These are phyloP conservation scores for Hygrophila difformis DNA, from an alignment of 257 asterid species.

Conservation along the genomic window DNA sequence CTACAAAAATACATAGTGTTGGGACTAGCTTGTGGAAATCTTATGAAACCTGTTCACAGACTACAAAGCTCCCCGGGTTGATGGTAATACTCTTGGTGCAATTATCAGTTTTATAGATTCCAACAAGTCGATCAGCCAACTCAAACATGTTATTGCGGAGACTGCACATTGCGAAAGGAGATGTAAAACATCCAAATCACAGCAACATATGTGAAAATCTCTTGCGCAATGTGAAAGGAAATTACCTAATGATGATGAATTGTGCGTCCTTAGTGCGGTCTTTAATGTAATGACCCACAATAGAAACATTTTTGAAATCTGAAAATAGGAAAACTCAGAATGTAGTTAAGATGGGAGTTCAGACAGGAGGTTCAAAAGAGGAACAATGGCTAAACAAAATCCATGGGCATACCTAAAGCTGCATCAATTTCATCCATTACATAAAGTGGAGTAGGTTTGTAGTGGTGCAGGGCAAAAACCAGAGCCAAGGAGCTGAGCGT, in stretches of 20 bases:
- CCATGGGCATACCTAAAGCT: conserved; percentile 55
- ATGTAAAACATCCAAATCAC: not conserved
- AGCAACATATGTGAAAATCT: not conserved
- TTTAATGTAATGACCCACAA: conserved; percentile 96
- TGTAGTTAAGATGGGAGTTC: not conserved
- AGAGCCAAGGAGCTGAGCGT: conserved; percentile 94
- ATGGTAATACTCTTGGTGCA: conserved; percentile 93
- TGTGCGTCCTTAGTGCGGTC: conserved; percentile 99
- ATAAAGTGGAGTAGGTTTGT: conserved; percentile 94
- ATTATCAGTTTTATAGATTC: conserved; percentile 91
- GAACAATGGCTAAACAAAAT: not conserved
- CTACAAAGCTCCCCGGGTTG: conserved; percentile 90
- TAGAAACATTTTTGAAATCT: conserved; percentile 98
- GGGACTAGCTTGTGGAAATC: not conserved
- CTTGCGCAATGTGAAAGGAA: too few species aligned
- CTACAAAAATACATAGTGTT: too few species aligned
- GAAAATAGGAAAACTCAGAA: conserved; percentile 1
- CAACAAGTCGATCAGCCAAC: conserved; percentile 90
- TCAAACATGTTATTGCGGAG: conserved; percentile 95
- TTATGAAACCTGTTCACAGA: conserved; percentile 55
- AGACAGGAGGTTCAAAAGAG: not conserved
- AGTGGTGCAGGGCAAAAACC: conserved; percentile 98
- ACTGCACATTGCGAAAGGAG: conserved; percentile 32
- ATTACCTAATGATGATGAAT: conserved; percentile 88
- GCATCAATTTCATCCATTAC: conserved; percentile 99